A percentile compares a stretch with the other conserved stretches of the same genome.
Evolutionary conservation across 1,284 basidiomycete species (phyloP).

Genomic region (Gymnopus androsaceus): DNA sequence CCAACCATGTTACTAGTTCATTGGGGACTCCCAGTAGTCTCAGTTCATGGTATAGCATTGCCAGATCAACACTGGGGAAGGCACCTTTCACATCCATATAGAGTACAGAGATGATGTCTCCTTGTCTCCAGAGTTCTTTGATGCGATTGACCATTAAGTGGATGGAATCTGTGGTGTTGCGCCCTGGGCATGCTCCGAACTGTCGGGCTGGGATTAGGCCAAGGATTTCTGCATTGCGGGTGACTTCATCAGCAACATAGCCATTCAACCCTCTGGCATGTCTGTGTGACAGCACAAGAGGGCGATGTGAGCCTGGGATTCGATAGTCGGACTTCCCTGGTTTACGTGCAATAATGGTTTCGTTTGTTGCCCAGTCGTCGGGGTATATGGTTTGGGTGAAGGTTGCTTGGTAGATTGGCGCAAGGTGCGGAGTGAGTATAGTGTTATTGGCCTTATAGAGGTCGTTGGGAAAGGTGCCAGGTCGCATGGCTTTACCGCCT

Average conservation of each 20-base stretch:
- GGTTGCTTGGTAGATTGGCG: slow-evolving; percentile 26
- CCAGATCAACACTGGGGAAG: slow-evolving; percentile 29
- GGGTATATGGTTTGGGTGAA: slow-evolving; percentile 23
- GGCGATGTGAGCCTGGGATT: slow-evolving; percentile 29
- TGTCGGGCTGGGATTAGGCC: slow-evolving; percentile 30
- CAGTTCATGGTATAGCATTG: slow-evolving; percentile 34
- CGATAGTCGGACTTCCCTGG: slow-evolving; percentile 31
- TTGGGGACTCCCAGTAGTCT: slow-evolving; percentile 28
- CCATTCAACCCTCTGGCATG: slow-evolving; percentile 29
- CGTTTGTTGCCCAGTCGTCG: slow-evolving; percentile 15
- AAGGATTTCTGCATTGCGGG: slow-evolving; percentile 25
- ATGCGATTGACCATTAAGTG: slow-evolving; percentile 31
- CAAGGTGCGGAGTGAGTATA: slow-evolving; percentile 24
- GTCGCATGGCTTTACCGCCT: slow-evolving; percentile 33
- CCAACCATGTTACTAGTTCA: slow-evolving; percentile 21
- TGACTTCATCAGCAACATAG: slow-evolving; percentile 28
- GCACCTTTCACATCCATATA: slow-evolving; percentile 36
- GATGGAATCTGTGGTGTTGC: slow-evolving; percentile 37
- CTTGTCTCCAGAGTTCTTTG: slow-evolving; percentile 30
- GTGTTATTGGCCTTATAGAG: slow-evolving; percentile 25
- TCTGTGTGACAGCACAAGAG: slow-evolving; percentile 31
- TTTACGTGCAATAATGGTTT: slow-evolving; percentile 30
- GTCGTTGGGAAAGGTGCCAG: slow-evolving; percentile 31
- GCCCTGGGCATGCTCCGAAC: slow-evolving; percentile 37
- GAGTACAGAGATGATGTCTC: slow-evolving; percentile 31